Conservation (phyloP, 495 filamentous ascomycete species). For the Penicillium riverlandense region DNA sequence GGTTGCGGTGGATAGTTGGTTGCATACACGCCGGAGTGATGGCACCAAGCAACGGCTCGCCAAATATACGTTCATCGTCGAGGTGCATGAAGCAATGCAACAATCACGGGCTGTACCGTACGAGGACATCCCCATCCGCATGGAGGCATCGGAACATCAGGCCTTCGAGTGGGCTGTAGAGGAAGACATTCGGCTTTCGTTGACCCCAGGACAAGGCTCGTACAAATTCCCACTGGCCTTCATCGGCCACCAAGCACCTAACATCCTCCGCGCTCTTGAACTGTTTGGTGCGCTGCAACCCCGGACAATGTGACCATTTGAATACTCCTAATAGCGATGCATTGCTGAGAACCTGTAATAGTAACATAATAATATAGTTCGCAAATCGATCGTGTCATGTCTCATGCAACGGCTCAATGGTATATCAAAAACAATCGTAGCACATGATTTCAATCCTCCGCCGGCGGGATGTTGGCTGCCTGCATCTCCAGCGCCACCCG, state of each 20-base stretch:
- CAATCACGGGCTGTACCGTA: constrained; percentile 1
- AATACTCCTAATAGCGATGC: too few species aligned
- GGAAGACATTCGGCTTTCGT: constrained; percentile 23
- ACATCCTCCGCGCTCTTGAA: constrained; percentile 14
- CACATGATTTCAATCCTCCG: constrained; percentile 48
- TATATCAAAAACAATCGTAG: too few species aligned
- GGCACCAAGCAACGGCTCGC: constrained; percentile 10
- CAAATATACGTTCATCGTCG: constrained; percentile 33
- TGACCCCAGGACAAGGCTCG: constrained; percentile 1
- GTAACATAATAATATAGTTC: too few species aligned
- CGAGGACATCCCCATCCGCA: constrained; percentile 22
- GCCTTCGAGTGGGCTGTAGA: constrained; percentile 37
- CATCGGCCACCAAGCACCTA: constrained; percentile 4
- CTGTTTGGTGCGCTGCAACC: background rate
- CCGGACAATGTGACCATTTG: background rate
- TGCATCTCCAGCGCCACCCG: constrained; percentile 56
- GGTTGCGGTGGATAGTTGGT: constrained; percentile 29
- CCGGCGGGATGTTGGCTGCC: constrained; percentile 46
- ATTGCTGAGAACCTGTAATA: too few species aligned
- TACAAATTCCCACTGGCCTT: constrained; percentile 3
- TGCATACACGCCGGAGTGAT: constrained; percentile 9
- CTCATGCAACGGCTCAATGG: too few species aligned
- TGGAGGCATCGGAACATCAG: constrained; percentile 40
- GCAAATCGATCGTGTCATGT: too few species aligned
- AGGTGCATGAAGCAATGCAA: constrained; percentile 21